Evolutionary conservation across 2,329 filamentous ascomycete genomes (phyloP).

Genomic region (Harringtonia lauricola): DNA sequence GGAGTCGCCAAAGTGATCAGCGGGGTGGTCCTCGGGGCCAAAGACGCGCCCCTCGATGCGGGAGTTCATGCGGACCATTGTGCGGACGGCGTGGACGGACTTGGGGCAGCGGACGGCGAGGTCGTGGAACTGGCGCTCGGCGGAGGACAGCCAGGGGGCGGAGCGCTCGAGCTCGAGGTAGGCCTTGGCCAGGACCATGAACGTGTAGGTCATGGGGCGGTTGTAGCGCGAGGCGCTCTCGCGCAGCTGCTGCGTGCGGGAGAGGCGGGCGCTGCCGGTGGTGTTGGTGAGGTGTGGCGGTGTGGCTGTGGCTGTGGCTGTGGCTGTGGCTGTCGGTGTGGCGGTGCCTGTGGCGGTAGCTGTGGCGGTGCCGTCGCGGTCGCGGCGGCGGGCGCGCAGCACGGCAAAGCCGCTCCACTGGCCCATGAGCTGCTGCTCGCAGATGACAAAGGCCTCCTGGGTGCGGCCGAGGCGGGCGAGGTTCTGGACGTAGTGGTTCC

Average conservation of each 20-base stretch:
- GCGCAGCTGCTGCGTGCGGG: slow-evolving; percentile 21
- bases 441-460: slow-evolving; percentile 59
- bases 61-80: slow-evolving; percentile 12
- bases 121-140: slow-evolving; percentile 25
- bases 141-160: slow-evolving; percentile 35
- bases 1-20: background rate
- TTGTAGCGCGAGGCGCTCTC: slow-evolving; percentile 24
- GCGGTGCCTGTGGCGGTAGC: background rate
- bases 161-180: slow-evolving; percentile 38
- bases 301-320: background rate
- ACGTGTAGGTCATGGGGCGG: slow-evolving; percentile 30
- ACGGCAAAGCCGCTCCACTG: slow-evolving; percentile 63
- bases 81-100: slow-evolving; percentile 28
- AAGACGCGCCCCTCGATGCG: slow-evolving; percentile 16
- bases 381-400: slow-evolving; percentile 14
- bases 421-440: slow-evolving; percentile 69
- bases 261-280: background rate
- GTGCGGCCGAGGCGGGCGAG: slow-evolving; percentile 50
- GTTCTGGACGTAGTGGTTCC: slow-evolving; percentile 65
- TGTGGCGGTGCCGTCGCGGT: slow-evolving; percentile 2
- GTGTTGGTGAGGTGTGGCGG: background rate
- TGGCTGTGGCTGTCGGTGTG: background rate
- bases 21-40: slow-evolving; percentile 1
- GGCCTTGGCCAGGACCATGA: slow-evolving; percentile 36
- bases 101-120: slow-evolving; percentile 29